These are phyloP conservation scores for Phytophthora foliorum DNA, from an alignment of 352 stramenopile species.

Conservation along the genomic window DNA sequence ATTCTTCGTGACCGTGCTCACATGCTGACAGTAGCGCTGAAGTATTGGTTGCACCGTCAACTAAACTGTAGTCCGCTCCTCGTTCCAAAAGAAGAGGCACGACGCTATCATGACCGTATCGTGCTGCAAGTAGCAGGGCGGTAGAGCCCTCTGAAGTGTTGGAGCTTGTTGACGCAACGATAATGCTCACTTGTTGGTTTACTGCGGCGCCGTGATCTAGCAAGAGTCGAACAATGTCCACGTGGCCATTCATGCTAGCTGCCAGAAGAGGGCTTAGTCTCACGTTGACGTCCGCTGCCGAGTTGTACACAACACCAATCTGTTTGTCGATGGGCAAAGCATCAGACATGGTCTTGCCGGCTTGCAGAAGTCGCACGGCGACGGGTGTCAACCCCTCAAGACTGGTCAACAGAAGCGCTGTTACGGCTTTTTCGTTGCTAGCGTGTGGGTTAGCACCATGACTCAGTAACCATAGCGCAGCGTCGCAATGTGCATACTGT, in stretches of 20 bases:
- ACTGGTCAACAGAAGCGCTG: conserved; percentile 73
- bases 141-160: conserved; percentile 10
- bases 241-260: conserved; percentile 81
- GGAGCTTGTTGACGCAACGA: conserved; percentile 1
- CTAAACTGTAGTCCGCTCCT: conserved; percentile 41
- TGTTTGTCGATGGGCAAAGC: conserved; percentile 49
- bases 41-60: conserved; percentile 51
- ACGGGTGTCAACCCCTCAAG: conserved; percentile 69
- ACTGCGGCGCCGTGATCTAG: conserved; percentile 43
- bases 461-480: conserved; percentile 69
- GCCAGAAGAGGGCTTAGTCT: conserved; percentile 66
- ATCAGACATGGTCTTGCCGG: not conserved
- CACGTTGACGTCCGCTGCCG: conserved; percentile 65
- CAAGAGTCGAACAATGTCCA: conserved; percentile 57
- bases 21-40: conserved; percentile 71
- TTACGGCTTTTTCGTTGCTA: conserved; percentile 78
- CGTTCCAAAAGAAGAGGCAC: conserved; percentile 78
- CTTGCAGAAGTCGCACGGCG: conserved; percentile 52
- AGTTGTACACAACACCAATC: conserved; percentile 83
- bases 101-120: conserved; percentile 92
- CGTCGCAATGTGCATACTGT: conserved; percentile 66
- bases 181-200: conserved; percentile 33
- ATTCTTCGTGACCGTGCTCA: conserved; percentile 59
- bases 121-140: conserved; percentile 90
- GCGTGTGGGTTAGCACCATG: conserved; percentile 49